phyloP scores from a whole-genome alignment of 108 stramenopile genomes.

The Fistulifera pelliculosa region DNA sequence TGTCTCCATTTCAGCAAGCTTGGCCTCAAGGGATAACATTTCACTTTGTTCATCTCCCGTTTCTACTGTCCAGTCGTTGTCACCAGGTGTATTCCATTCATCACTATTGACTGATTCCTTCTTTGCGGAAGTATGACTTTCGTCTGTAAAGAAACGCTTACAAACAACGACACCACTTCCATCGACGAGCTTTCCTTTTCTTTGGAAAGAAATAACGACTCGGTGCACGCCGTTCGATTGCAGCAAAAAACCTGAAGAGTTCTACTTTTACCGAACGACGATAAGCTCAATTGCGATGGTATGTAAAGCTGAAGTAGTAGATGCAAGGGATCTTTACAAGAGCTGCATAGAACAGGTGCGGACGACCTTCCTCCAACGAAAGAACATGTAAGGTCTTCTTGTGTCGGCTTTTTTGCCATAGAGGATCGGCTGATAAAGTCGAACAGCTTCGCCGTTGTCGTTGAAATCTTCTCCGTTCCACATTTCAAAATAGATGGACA shows the following conservation, averaged over 20 bases:
- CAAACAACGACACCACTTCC: conserved; percentile 36
- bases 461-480: conserved; percentile 27
- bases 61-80: conserved; percentile 45
- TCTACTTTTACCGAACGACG: conserved; percentile 8
- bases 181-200: conserved; percentile 28
- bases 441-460: conserved; percentile 53
- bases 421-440: conserved; percentile 38
- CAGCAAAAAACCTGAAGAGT: conserved; percentile 41
- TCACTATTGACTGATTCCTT: background rate
- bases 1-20: conserved; percentile 32
- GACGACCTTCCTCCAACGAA: conserved; percentile 40
- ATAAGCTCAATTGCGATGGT: conserved; percentile 20
- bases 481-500: too few relatives aligned
- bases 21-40: conserved; percentile 32
- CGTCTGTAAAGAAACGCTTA: conserved; percentile 7
- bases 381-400: conserved; percentile 29
- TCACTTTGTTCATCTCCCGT: conserved; percentile 31
- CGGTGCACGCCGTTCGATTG: conserved; percentile 27
- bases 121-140: conserved; percentile 25
- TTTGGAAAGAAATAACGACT: conserved; percentile 3
- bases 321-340: conserved; percentile 38
- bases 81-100: conserved; percentile 7
- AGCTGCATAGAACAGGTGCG: conserved; percentile 25
- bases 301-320: conserved; percentile 47
- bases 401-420: conserved; percentile 15